Evolutionary conservation across 495 filamentous ascomycete species (phyloP).

Genomic region (Lasiosphaeria miniovina): DNA sequence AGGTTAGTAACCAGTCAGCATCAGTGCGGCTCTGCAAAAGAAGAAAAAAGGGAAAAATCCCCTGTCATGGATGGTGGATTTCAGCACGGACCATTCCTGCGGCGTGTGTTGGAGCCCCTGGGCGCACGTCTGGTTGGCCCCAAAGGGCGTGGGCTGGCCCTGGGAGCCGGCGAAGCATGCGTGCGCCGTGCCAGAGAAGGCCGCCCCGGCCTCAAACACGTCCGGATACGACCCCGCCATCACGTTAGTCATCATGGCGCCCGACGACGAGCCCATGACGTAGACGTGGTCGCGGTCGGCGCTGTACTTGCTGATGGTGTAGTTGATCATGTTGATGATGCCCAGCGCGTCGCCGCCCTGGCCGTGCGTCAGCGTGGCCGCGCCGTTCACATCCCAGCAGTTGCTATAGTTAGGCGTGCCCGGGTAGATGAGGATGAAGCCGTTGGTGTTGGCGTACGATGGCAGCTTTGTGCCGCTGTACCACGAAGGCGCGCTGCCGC

Average conservation of each 20-base stretch:
- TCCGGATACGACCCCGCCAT: slow-evolving; percentile 57
- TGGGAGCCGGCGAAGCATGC: slow-evolving; percentile 47
- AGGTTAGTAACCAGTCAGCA: neutral
- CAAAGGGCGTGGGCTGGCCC: slow-evolving; percentile 32
- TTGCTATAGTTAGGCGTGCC: slow-evolving; percentile 43
- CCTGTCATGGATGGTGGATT: no score
- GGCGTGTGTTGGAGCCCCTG: slow-evolving; percentile 48
- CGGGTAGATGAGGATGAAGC: slow-evolving; percentile 56
- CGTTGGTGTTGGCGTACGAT: slow-evolving; percentile 43
- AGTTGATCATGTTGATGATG: slow-evolving; percentile 57
- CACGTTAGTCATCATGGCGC: slow-evolving; percentile 61
- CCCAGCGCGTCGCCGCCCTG: slow-evolving; percentile 50
- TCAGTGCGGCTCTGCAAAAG: neutral
- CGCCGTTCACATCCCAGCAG: slow-evolving; percentile 56
- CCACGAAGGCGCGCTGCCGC: slow-evolving; percentile 32
- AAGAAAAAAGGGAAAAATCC: no score
- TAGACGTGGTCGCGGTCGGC: slow-evolving; percentile 48
- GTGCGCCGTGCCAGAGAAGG: slow-evolving; percentile 51
- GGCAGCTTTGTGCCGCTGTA: slow-evolving; percentile 35
- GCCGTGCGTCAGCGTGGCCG: slow-evolving; percentile 49
- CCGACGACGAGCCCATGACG: slow-evolving; percentile 52
- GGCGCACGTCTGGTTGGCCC: slow-evolving; percentile 51
- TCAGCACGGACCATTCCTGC: slow-evolving; percentile 30
- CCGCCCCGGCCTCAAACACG: slow-evolving; percentile 54
- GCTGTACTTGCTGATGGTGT: slow-evolving; percentile 44